These are phyloP conservation scores for Aspergillus sp. DNA, from an alignment of 2,329 filamentous ascomycete genomes.

Conservation along the genomic window DNA sequence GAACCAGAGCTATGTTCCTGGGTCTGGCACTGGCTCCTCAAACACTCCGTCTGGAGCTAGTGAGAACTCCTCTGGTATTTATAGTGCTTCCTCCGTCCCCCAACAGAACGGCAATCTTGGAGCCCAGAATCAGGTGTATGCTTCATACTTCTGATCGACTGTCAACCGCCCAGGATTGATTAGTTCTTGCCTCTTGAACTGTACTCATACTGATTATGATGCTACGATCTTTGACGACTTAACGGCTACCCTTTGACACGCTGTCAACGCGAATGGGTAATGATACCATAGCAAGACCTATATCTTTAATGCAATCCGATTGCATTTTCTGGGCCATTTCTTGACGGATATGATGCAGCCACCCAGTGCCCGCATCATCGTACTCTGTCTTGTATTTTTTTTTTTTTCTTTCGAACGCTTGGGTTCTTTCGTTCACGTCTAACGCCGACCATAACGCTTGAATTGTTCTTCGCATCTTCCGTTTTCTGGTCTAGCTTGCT, in stretches of 20 bases:
- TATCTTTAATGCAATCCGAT: conserved; percentile 21
- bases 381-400: conserved; percentile 19
- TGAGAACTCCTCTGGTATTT: conserved; percentile 31
- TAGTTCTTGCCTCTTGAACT: conserved; percentile 27
- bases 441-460: conserved; percentile 9
- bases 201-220: conserved; percentile 43
- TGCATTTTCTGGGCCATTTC: conserved; percentile 21
- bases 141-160: conserved; percentile 32
- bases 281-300: conserved; percentile 27
- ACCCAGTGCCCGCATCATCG: conserved; percentile 13
- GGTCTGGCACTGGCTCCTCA: conserved; percentile 21
- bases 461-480: conserved; percentile 6
- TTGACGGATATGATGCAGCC: conserved; percentile 20
- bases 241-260: conserved; percentile 23
- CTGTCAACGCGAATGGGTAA: conserved; percentile 27
- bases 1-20: conserved; percentile 25
- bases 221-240: conserved; percentile 35
- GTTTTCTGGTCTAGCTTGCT: background rate
- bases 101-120: conserved; percentile 29
- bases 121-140: conserved; percentile 30
- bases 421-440: conserved; percentile 15
- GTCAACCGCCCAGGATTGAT: conserved; percentile 17
- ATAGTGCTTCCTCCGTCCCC: conserved; percentile 30
- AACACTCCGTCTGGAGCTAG: conserved; percentile 29
- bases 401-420: conserved; percentile 18